A percentile compares a stretch with the other conserved stretches of the same genome.
phyloP scores from a whole-genome alignment of 2,329 filamentous ascomycete genomes.

The Trichoderma breve region DNA sequence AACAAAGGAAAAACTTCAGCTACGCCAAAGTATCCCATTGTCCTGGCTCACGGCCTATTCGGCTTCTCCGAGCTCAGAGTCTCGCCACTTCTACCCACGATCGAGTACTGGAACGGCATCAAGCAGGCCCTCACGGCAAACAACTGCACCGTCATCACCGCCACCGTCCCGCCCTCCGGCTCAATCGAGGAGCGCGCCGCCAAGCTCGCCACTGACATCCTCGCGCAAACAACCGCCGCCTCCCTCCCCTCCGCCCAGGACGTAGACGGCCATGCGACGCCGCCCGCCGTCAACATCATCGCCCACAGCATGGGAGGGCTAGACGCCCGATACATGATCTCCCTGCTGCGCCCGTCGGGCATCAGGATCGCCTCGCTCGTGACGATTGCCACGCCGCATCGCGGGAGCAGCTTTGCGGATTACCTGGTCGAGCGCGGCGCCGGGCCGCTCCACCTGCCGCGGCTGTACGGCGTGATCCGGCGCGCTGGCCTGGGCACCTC shows the following conservation, averaged over 20 bases:
- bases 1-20: slow-evolving; percentile 33
- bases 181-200: slow-evolving; percentile 60
- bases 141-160: slow-evolving; percentile 55
- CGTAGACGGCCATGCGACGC: not conserved
- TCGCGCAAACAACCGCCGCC: slow-evolving; percentile 40
- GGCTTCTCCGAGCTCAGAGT: slow-evolving; percentile 60
- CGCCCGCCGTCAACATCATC: slow-evolving; percentile 70
- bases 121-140: slow-evolving; percentile 54
- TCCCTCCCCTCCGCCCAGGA: slow-evolving; percentile 23
- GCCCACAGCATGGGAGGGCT: slow-evolving; percentile 68
- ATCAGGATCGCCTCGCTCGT: slow-evolving; percentile 51
- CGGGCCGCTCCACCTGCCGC: slow-evolving; percentile 50
- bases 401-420: slow-evolving; percentile 56
- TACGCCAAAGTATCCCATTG: slow-evolving; percentile 59
- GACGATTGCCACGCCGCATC: slow-evolving; percentile 56
- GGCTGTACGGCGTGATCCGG: slow-evolving; percentile 51
- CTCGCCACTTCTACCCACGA: slow-evolving; percentile 52
- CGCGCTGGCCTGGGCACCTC: slow-evolving; percentile 54
- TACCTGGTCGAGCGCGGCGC: slow-evolving; percentile 46
- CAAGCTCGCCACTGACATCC: slow-evolving; percentile 55
- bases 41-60: slow-evolving; percentile 64
- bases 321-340: slow-evolving; percentile 65
- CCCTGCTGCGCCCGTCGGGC: slow-evolving; percentile 47
- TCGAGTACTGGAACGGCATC: slow-evolving; percentile 66
- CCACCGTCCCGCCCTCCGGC: slow-evolving; percentile 60